phyloP scores from a whole-genome alignment of 2,329 filamentous ascomycete genomes.

The Pseudogymnoascus sp. region DNA sequence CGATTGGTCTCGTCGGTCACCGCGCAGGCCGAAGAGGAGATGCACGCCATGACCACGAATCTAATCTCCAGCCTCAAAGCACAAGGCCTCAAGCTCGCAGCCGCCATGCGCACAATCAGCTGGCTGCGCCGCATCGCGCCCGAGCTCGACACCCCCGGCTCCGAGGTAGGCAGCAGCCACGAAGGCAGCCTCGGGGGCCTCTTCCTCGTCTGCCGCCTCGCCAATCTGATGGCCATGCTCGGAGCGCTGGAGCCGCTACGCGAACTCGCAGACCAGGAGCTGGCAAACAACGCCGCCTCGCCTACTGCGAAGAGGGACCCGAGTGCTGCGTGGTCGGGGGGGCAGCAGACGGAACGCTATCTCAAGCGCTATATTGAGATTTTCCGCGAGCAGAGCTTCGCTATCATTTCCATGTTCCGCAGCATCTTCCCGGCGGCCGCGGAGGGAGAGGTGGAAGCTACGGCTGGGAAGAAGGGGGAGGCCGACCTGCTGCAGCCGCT shows the following conservation, averaged over 20 bases:
- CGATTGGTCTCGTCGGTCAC: slow-evolving; percentile 65
- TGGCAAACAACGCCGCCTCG: slow-evolving; percentile 31
- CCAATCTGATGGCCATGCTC: slow-evolving; percentile 70
- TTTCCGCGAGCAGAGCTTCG: slow-evolving; percentile 94
- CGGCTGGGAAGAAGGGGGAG: slow-evolving; percentile 15
- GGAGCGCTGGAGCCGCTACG: slow-evolving; percentile 76
- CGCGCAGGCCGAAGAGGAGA: slow-evolving; percentile 72
- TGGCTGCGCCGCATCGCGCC: slow-evolving; percentile 84
- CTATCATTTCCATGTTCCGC: slow-evolving; percentile 87
- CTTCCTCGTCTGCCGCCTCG: slow-evolving; percentile 79
- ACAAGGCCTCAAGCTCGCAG: slow-evolving; percentile 76
- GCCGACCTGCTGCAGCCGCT: slow-evolving; percentile 47
- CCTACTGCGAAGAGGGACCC: slow-evolving; percentile 35
- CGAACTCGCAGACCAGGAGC: slow-evolving; percentile 85
- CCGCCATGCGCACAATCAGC: slow-evolving; percentile 81
- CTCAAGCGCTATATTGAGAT: slow-evolving; percentile 95
- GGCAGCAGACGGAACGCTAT: slow-evolving; percentile 89
- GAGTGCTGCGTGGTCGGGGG: slow-evolving; percentile 50
- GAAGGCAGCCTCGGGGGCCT: slow-evolving; percentile 71
- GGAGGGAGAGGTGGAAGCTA: slow-evolving; percentile 14
- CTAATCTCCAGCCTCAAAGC: slow-evolving; percentile 69
- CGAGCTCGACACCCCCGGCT: slow-evolving; percentile 50
- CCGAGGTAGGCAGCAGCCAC: slow-evolving; percentile 27
- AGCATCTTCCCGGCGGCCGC: slow-evolving; percentile 67
- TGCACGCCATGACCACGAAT: slow-evolving; percentile 80